phyloP scores from a whole-genome alignment of 2,329 filamentous ascomycete species.

The Penicillium brasilianum region DNA sequence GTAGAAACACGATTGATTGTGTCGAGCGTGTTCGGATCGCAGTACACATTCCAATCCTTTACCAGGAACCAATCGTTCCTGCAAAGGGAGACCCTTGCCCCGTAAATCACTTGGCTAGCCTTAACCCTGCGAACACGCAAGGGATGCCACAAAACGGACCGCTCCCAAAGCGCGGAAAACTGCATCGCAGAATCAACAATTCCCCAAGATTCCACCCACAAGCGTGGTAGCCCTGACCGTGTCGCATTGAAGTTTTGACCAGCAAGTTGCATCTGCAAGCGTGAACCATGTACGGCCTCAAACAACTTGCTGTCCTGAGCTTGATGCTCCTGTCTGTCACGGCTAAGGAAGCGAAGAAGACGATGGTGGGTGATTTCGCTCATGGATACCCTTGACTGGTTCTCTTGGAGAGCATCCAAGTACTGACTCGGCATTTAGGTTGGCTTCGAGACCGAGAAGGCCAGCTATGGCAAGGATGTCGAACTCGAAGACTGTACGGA shows the following conservation, averaged over 20 bases:
- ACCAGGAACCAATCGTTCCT: conserved; percentile 5
- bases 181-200: not conserved
- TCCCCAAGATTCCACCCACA: not conserved
- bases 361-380: conserved; percentile 14
- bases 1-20: not conserved
- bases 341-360: conserved; percentile 22
- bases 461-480: conserved; percentile 28
- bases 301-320: conserved; percentile 28
- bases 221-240: not conserved
- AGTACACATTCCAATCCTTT: conserved; percentile 19
- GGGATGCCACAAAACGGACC: conserved; percentile 13
- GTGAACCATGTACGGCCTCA: conserved; percentile 30
- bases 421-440: conserved; percentile 22
- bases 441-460: conserved; percentile 28
- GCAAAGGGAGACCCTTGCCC: conserved; percentile 5
- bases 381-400: not conserved
- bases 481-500: conserved; percentile 29
- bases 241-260: not conserved
- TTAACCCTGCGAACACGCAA: conserved; percentile 11
- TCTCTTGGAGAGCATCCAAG: not conserved
- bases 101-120: conserved; percentile 2
- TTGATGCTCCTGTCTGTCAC: conserved; percentile 29
- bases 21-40: not conserved
- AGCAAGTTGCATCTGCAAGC: conserved; percentile 4
- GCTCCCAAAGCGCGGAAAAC: not conserved